Conservation (phyloP, 805 yeast genomes). For the Wickerhamiella brachini region DNA sequence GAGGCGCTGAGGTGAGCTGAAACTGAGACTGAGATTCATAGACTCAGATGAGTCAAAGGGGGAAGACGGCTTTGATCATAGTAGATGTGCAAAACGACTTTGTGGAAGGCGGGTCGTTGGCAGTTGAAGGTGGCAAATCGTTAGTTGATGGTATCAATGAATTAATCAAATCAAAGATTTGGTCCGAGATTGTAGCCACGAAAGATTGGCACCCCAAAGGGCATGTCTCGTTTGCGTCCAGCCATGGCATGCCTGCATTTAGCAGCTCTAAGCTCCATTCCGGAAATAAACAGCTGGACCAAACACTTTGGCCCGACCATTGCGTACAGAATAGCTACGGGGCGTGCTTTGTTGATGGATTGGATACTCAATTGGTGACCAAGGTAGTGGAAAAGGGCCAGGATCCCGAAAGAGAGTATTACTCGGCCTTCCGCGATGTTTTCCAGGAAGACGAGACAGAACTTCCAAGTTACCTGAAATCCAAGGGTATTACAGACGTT, state of each 20-base stretch:
- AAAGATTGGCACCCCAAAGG: conserved; percentile 79
- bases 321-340: conserved; percentile 67
- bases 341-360: conserved; percentile 41
- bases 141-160: conserved; percentile 40
- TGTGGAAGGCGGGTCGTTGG: conserved; percentile 53
- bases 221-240: conserved; percentile 73
- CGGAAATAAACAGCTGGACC: conserved; percentile 28
- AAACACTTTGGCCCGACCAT: conserved; percentile 76
- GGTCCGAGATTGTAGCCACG: conserved; percentile 58
- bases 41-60: too few relatives aligned
- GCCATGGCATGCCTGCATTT: conserved; percentile 42
- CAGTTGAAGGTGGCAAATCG: conserved; percentile 50
- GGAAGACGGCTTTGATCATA: conserved; percentile 46
- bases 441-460: conserved; percentile 66
- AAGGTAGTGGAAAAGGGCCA: conserved; percentile 58
- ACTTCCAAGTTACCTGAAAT: conserved; percentile 34
- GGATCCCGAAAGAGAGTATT: conserved; percentile 61
- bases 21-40: too few relatives aligned
- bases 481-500: conserved; percentile 41
- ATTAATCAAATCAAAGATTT: conserved; percentile 31
- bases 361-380: conserved; percentile 27
- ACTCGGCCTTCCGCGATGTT: conserved; percentile 72
- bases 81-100: conserved; percentile 83
- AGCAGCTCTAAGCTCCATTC: conserved; percentile 24
- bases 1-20: background rate